Conservation (phyloP, 768 basidiomycete genomes). For the Multifurca ochricompacta region DNA sequence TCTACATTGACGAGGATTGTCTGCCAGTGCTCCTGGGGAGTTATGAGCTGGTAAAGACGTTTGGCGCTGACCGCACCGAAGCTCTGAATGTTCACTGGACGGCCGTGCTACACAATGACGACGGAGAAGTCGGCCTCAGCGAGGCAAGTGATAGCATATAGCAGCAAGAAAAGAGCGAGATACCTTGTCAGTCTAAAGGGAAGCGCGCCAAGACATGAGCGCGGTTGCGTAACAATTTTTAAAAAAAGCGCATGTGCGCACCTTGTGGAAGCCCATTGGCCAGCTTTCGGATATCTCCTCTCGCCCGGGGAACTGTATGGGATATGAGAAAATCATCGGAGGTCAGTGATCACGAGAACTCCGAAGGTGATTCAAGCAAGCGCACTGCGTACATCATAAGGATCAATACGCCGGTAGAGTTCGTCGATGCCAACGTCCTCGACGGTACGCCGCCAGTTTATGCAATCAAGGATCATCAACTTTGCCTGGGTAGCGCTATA, state of each 20-base stretch:
- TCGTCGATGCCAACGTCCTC: conserved; percentile 60
- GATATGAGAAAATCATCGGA: background rate
- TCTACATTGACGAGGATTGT: conserved; percentile 59
- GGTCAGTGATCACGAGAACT: background rate
- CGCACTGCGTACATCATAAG: conserved; percentile 51
- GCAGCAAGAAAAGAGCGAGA: background rate
- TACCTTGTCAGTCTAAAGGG: conserved; percentile 59
- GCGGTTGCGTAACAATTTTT: background rate
- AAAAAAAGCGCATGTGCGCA: conserved; percentile 24
- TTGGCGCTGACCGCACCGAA: conserved; percentile 53
- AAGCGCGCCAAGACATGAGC: background rate
- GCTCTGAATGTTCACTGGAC: conserved; percentile 60
- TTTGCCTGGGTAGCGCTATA: conserved; percentile 52
- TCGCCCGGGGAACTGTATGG: conserved; percentile 56
- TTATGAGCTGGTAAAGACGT: conserved; percentile 47
- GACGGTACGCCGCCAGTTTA: conserved; percentile 59
- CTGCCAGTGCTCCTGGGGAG: conserved; percentile 47
- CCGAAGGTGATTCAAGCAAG: background rate
- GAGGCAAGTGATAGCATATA: background rate
- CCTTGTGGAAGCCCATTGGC: conserved; percentile 78
- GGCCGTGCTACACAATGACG: conserved; percentile 43
- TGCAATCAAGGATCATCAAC: conserved; percentile 58
- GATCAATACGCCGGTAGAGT: conserved; percentile 53
- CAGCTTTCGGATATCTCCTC: conserved; percentile 63
- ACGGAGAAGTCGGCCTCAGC: background rate